Base-by-base conservation (phyloP, 2,329 filamentous ascomycete species). In the Aspergillaceae sp. region DNA sequence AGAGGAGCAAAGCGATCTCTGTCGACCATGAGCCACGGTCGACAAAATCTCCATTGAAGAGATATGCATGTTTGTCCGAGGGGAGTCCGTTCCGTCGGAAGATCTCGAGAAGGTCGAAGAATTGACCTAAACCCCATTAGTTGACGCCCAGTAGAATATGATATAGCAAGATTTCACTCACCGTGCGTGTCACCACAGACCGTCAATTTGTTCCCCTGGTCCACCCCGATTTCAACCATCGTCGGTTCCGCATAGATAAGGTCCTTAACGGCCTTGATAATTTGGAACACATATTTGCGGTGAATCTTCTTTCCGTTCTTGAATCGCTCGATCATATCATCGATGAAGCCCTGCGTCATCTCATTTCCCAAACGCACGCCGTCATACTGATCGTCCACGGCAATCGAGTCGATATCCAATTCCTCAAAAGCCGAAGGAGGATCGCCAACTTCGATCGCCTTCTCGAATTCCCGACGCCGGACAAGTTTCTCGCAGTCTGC, bases 1-100 rank as follows among this genome's bases (percentile, higher is more conserved):
- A 98, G 19, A 98, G 76, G 7, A 96, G 75, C 41, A 98, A 76
- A 7, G 89, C 91, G 56, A 98, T 94, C 66, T 98, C 92, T n/a
- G 84, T 89, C 5, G 91, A 97, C 92, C 92, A 98, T 34, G 89
- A 96, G 29, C 92, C 92, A 64, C 92, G 82, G 66, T 98, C 92
- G 45, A 98, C 92, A 63, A 98, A 98, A 70, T 98, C 92, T 54
- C 92, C 92, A 66, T 98, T 98, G 77, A 98, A 98, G 8, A 98
- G 78, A 65, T 97, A 98, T 66, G 83, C 86, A 65, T 97, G 89
- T 63, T 86, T 87, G 51, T 91, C 87, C 10, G 78, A 80, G 0
- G 92, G 92, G 52, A 77, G 79, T 37, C 92, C 92, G 58, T 95
- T 96, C 47, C 92, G 78, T 53, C 87, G 78, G 81, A 98, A 98